A percentile compares a stretch with the other conserved stretches of the same genome.
Conservation (phyloP, 1,284 basidiomycete species). For the Ceratobasidium sp. region DNA sequence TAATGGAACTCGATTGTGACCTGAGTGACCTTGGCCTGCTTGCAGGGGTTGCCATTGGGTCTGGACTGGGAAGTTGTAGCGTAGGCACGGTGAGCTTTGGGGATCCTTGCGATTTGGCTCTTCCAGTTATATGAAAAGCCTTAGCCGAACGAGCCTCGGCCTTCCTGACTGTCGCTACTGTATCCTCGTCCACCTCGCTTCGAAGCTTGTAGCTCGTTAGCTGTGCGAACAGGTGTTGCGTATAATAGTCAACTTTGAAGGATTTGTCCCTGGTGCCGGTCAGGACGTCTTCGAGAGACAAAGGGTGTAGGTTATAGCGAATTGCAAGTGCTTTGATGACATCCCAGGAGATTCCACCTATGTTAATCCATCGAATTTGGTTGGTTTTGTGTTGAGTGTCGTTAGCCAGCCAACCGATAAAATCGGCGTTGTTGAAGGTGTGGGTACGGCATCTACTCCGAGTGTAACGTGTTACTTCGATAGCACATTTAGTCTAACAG, state of each 20-base stretch:
- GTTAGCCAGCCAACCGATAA: slow-evolving; percentile 7
- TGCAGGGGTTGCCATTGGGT: neutral
- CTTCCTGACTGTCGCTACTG: neutral
- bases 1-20: slow-evolving; percentile 23
- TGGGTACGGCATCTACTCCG: slow-evolving; percentile 11
- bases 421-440: slow-evolving; percentile 8
- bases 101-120: slow-evolving; percentile 6
- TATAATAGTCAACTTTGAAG: slow-evolving; percentile 48
- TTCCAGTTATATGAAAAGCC: slow-evolving; percentile 10
- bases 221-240: slow-evolving; percentile 46
- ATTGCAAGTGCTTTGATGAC: slow-evolving; percentile 47
- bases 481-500: slow-evolving; percentile 17
- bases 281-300: slow-evolving; percentile 47
- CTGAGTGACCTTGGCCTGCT: slow-evolving; percentile 23
- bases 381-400: neutral
- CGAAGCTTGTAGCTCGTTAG: slow-evolving; percentile 35
- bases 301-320: slow-evolving; percentile 46
- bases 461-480: slow-evolving; percentile 36
- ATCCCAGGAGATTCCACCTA: slow-evolving; percentile 50
- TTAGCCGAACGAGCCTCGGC: neutral
- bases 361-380: slow-evolving; percentile 50
- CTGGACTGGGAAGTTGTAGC: neutral
- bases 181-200: neutral
- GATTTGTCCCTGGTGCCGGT: slow-evolving; percentile 17
- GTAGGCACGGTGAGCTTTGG: slow-evolving; percentile 6